Base-by-base conservation (phyloP, 768 basidiomycete genomes). In the Podaxis sp. region DNA sequence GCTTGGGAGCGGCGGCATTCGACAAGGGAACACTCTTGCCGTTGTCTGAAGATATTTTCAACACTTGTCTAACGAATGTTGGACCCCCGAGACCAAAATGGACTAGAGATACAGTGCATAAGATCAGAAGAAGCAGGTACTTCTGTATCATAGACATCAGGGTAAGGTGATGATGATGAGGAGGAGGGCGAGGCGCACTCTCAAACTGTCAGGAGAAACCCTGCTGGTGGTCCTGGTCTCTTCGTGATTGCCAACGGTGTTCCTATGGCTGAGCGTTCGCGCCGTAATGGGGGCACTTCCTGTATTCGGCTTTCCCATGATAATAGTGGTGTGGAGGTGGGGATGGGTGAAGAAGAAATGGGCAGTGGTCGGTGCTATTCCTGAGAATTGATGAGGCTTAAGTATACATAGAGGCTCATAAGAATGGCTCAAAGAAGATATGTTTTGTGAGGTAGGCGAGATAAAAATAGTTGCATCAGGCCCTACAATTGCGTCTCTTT, bases 1-100 rank as follows among this genome's bases (percentile, higher is more conserved):
- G 61, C 19, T 12, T 79, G 67, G 9, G 77, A 73, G 71, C 86
- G 89, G n/a, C 30, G 15, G 44, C 22, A 33, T 42, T 8, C 11
- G 3, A 15, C 9, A 22, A 17, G 4, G n/a, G 19, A 39, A 24
- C 12, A 15, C 4, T 19, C 9, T 13, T 56, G 12, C 17, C 22
- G 22, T 19, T 24, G 19, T 22, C 39, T 22, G 39, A 4, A 12
- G 24, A 9, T 11, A 51, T 13, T 24, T 24, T 9, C 24, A 15
- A 51, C 9, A 6, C 19, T 49, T 49, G n/a, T 22, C 8, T 12
- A 24, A 5, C 15, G 12, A 51, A 22, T 2, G 17, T 19, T 19
- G 44, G 44, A 19, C n/a, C 7, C 44, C 44, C 17, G 44, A 8
- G 44, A 9, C 17, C 8, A 13, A 46, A 46, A 19, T 46, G 44